Evolutionary conservation across 2,329 filamentous ascomycete species (phyloP).

Genomic region (Rhinocladiella mackenziei): DNA sequence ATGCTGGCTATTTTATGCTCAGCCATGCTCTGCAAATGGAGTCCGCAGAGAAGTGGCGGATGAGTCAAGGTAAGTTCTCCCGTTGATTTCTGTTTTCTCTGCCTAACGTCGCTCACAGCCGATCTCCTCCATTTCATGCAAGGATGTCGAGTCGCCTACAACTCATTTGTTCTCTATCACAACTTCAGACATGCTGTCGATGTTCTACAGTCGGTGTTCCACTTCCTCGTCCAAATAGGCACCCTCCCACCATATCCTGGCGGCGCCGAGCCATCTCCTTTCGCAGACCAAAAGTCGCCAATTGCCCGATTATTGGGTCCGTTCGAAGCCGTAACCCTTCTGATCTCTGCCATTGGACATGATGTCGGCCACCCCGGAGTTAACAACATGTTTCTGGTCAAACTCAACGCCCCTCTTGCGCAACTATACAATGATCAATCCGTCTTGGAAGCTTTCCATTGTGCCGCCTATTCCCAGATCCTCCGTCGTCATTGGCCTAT

Average conservation of each 20-base stretch:
- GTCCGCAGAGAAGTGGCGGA: conserved; percentile 73
- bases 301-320: conserved; percentile 74
- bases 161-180: conserved; percentile 92
- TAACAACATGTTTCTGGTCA: conserved; percentile 93
- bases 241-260: conserved; percentile 65
- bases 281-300: conserved; percentile 50
- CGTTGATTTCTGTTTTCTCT: conserved; percentile 38
- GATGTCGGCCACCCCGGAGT: conserved; percentile 97
- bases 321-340: conserved; percentile 80
- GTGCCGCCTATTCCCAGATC: conserved; percentile 94
- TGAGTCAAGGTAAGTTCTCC: conserved; percentile 62
- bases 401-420: conserved; percentile 84
- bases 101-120: conserved; percentile 47
- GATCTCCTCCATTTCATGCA: conserved; percentile 81
- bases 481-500: conserved; percentile 86
- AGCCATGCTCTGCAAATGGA: conserved; percentile 80
- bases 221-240: conserved; percentile 78
- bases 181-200: conserved; percentile 98
- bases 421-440: conserved; percentile 97
- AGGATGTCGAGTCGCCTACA: conserved; percentile 89
- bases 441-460: conserved; percentile 95
- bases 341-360: conserved; percentile 95
- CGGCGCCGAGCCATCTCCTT: conserved; percentile 32
- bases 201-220: conserved; percentile 88
- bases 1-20: conserved; percentile 82